Conservation (phyloP, 345 rosid species). For the Garcia nutans region DNA sequence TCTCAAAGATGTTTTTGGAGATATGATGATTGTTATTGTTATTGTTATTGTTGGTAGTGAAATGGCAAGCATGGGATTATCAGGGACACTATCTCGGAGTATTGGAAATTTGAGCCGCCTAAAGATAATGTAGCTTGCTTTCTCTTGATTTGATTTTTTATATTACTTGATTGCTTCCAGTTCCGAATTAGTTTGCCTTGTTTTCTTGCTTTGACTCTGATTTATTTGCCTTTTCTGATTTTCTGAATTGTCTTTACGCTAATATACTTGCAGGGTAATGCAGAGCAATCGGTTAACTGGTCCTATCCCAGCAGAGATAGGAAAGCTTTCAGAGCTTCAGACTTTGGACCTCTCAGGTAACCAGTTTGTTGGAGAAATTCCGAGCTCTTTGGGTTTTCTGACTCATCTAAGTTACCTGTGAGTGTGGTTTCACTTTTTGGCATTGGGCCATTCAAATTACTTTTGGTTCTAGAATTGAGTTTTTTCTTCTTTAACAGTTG, state of each 20-base stretch:
- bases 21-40: background rate
- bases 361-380: constrained; percentile 68
- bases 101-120: constrained; percentile 79
- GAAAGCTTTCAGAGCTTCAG: constrained; percentile 65
- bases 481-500: constrained; percentile 17
- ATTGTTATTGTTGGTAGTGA: constrained; percentile 44
- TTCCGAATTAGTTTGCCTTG: background rate
- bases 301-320: constrained; percentile 66
- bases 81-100: constrained; percentile 68
- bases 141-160: background rate
- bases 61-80: constrained; percentile 74
- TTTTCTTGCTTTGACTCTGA: background rate
- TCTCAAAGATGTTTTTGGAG: background rate
- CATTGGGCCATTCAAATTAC: background rate
- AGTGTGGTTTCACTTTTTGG: constrained; percentile 41
- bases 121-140: constrained; percentile 57
- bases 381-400: constrained; percentile 73
- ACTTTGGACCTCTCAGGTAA: constrained; percentile 92
- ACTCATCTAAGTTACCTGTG: constrained; percentile 81
- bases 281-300: constrained; percentile 71
- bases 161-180: background rate
- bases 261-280: constrained; percentile 44
- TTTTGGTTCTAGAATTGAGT: background rate
- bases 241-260: background rate
- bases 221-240: background rate